A percentile compares a stretch with the other conserved stretches of the same genome.
Evolutionary conservation across 768 basidiomycete species (phyloP).

Genomic region (Tulasnella sp.): DNA sequence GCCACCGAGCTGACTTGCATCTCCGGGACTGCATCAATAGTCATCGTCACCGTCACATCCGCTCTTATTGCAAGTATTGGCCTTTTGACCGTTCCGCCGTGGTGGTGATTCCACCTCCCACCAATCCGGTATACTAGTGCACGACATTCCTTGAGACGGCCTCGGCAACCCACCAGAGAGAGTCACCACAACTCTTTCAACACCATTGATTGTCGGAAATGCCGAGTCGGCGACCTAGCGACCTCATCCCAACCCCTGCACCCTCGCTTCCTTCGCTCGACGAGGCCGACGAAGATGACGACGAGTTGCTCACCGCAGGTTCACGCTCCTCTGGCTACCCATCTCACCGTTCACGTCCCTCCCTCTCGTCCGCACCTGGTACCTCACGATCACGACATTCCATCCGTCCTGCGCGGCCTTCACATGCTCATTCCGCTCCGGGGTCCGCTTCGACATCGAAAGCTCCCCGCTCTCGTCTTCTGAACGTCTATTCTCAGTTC

Average conservation of each 20-base stretch:
- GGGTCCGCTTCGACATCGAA: conserved; percentile 3
- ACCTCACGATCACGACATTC: background rate
- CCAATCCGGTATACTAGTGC: too few species aligned
- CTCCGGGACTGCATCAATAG: too few species aligned
- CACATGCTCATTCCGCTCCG: background rate
- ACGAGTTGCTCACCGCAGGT: background rate
- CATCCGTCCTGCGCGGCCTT: background rate
- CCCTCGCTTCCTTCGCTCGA: conserved; percentile 1
- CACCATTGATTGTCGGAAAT: background rate
- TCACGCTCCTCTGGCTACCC: background rate
- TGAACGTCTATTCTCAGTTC: conserved; percentile 16
- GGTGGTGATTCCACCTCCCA: too few species aligned
- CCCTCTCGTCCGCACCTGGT: background rate
- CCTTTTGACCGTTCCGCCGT: too few species aligned
- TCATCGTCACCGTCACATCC: too few species aligned
- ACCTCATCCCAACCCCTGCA: background rate
- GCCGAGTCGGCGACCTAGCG: background rate
- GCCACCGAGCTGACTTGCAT: too few species aligned
- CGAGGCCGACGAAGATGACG: conserved; percentile 9
- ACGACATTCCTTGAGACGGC: too few species aligned
- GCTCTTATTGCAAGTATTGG: too few species aligned
- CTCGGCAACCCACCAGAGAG: background rate
- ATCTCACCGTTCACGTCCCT: background rate
- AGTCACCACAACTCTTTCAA: background rate
- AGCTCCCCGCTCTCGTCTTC: background rate